These are phyloP conservation scores for Brassica napus DNA, from an alignment of 345 rosid species.

Conservation along the genomic window DNA sequence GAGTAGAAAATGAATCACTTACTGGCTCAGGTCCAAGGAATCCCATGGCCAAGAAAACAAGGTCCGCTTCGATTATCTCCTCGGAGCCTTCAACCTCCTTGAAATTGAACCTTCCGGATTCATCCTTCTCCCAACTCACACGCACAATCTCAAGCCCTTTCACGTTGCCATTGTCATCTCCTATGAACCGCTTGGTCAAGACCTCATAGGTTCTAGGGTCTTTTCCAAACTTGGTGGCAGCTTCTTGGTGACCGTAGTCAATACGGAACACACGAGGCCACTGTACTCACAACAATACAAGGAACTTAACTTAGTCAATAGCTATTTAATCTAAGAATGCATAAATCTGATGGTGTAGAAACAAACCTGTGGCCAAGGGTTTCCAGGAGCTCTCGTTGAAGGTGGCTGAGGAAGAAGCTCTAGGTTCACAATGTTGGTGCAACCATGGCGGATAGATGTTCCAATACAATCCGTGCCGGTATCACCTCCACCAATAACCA, in stretches of 20 bases:
- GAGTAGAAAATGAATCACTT: slow-evolving; percentile 30
- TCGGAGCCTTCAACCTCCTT: slow-evolving; percentile 86
- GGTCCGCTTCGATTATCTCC: slow-evolving; percentile 85
- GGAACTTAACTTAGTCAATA: not conserved
- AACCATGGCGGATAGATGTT: slow-evolving; percentile 96
- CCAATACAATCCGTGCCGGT: slow-evolving; percentile 99
- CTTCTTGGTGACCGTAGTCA: slow-evolving; percentile 99
- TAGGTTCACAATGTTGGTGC: slow-evolving; percentile 67
- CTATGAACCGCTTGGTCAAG: slow-evolving; percentile 82
- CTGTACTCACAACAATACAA: slow-evolving; percentile 45
- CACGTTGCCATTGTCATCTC: slow-evolving; percentile 76
- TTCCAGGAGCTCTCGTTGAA: slow-evolving; percentile 78
- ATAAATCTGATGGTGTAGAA: not conserved
- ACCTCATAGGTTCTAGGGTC: slow-evolving; percentile 96
- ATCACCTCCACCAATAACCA: slow-evolving; percentile 99
- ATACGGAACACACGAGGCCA: slow-evolving; percentile 97
- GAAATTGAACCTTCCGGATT: slow-evolving; percentile 72
- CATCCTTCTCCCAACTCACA: slow-evolving; percentile 91
- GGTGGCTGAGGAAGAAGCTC: slow-evolving; percentile 99
- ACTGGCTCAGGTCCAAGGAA: slow-evolving; percentile 97
- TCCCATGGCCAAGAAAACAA: slow-evolving; percentile 93
- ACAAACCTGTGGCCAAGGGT: slow-evolving; percentile 99
- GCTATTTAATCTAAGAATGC: not conserved
- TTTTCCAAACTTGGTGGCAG: slow-evolving; percentile 74
- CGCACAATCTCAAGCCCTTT: slow-evolving; percentile 82